A percentile compares a stretch with the other conserved stretches of the same genome.
phyloP scores from a whole-genome alignment of 2,329 filamentous ascomycete genomes.

The Colletotrichum musae region DNA sequence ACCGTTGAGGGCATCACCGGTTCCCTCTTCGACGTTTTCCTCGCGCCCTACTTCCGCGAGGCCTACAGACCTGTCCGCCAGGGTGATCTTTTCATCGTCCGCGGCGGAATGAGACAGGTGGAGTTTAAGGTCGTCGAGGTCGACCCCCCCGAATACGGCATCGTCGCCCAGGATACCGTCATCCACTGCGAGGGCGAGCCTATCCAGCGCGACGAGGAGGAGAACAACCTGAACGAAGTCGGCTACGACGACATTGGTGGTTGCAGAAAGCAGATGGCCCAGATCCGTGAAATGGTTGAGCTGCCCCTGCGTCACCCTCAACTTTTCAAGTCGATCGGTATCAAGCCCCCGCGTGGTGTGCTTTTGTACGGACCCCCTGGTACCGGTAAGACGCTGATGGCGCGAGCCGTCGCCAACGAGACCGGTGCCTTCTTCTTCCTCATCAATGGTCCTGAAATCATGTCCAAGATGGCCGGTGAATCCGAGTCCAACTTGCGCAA shows the following conservation, averaged over 20 bases:
- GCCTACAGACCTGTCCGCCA: conserved; percentile 97
- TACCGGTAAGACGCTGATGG: conserved; percentile 99
- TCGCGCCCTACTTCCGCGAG: conserved; percentile 99
- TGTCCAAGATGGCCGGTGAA: conserved; percentile 99
- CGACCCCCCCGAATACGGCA: conserved; percentile 97
- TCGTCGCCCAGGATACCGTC: conserved; percentile 98
- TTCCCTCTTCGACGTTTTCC: conserved; percentile 98
- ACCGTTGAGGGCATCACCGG: conserved; percentile 98
- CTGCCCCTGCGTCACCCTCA: conserved; percentile 96
- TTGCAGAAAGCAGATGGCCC: conserved; percentile 99
- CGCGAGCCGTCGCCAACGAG: conserved; percentile 98
- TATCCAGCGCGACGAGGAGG: conserved; percentile 98
- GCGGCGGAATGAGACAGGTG: conserved; percentile 98
- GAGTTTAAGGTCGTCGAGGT: conserved; percentile 99
- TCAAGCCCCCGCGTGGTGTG: conserved; percentile 98
- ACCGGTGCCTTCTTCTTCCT: conserved; percentile 99
- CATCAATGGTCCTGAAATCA: conserved; percentile 99
- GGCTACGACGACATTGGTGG: conserved; percentile 99
- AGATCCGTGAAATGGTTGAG: conserved; percentile 99
- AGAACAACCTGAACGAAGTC: conserved; percentile 99
- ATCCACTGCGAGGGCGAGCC: conserved; percentile 98
- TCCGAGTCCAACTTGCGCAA: conserved; percentile 98
- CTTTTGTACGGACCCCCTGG: conserved; percentile 96
- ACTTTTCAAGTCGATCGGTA: conserved; percentile 99
- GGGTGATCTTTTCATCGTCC: conserved; percentile 96